Evolutionary conservation across 1,284 basidiomycete genomes (phyloP), one percentile per base, ranked within the genome.

Genomic region (Fomitopsis palustris): DNA sequence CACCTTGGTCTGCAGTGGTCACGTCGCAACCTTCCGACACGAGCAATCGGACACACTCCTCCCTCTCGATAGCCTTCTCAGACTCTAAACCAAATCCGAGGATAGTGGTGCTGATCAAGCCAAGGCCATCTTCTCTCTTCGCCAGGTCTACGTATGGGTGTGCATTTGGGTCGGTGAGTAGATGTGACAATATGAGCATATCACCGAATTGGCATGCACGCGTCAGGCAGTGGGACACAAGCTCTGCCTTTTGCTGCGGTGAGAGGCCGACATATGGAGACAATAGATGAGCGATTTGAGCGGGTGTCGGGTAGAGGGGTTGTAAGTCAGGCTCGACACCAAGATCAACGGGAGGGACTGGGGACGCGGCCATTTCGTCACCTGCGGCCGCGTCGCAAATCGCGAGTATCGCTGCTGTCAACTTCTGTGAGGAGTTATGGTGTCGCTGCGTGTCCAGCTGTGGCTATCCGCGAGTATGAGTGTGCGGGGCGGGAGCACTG

Each of bases 1-100:
- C 67, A 89, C 90, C 81, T 67, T 85, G 78, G 72, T 95, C 93
- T 29, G 80, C 76, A 51, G 74, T 69, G 33, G 75, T 77, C 53
- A 92, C 75, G 67, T 93, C 87, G 51, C 88, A 90, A 54, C 93
- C 91, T 68, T 93, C 87, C 49, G 85, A 81, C 17, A 94, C 85
- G 37, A 97, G 78, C 45, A 93, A 74, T 55, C 94, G 79, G 1
- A 96, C 90, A 60, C 87, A 91, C 72, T 97, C 95, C 72, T 96
- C 93, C 61, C 90, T 81, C 69, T 95, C 93, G 16, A 93, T 80
- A 60, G 92, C 90, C 64, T 86, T 82, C 62, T 93, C 90, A n/a
- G 82, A 81, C 60, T 92, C 90, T 54, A 86, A 84, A 23, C 92
- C 91, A 71, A 95, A 95, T 9, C 90, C 88, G 63, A 91, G 83